Conservation (phyloP, 2,329 filamentous ascomycete genomes). For the Coleophoma cylindrospora region DNA sequence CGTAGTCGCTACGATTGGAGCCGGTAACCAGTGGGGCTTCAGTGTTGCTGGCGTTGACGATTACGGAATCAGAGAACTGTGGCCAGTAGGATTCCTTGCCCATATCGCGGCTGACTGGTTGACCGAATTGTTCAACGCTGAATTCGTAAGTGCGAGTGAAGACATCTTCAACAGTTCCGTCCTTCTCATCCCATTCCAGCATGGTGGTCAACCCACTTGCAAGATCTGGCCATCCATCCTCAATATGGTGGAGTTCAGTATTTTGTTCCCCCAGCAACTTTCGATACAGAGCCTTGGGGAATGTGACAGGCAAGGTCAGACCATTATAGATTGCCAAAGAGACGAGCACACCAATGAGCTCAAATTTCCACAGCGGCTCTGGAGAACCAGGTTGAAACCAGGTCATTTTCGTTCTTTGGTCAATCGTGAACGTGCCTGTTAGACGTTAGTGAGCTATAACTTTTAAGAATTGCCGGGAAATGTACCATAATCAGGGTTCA, state of each 20-base stretch:
- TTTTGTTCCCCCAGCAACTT: constrained; percentile 69
- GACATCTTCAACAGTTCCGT: constrained; percentile 75
- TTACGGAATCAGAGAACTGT: constrained; percentile 34
- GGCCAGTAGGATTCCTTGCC: constrained; percentile 40
- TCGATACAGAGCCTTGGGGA: constrained; percentile 79
- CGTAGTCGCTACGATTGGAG: constrained; percentile 71
- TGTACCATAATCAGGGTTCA: constrained; percentile 69
- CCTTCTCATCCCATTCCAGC: constrained; percentile 67
- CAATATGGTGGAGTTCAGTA: constrained; percentile 68
- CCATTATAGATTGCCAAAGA: constrained; percentile 92
- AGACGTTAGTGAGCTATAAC: no score
- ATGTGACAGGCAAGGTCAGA: constrained; percentile 82
- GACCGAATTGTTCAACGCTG: constrained; percentile 56
- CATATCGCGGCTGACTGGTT: constrained; percentile 55
- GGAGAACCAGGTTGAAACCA: constrained; percentile 85
- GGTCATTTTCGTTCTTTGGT: constrained; percentile 69
- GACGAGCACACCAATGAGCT: constrained; percentile 81
- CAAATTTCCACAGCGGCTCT: constrained; percentile 84
- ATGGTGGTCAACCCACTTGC: constrained; percentile 69
- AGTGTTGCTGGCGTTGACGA: constrained; percentile 29
- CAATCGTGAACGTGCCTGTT: constrained; percentile 68
- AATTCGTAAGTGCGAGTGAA: constrained; percentile 87
- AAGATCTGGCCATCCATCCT: constrained; percentile 82
- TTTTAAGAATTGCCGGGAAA: constrained; percentile 1
- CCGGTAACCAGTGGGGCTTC: constrained; percentile 71